Percentiles rank a stretch among this genome's conserved stretches.
Evolutionary conservation across 176 grass and related monocot genomes (phyloP).

Genomic region (Oryza longistaminata): DNA sequence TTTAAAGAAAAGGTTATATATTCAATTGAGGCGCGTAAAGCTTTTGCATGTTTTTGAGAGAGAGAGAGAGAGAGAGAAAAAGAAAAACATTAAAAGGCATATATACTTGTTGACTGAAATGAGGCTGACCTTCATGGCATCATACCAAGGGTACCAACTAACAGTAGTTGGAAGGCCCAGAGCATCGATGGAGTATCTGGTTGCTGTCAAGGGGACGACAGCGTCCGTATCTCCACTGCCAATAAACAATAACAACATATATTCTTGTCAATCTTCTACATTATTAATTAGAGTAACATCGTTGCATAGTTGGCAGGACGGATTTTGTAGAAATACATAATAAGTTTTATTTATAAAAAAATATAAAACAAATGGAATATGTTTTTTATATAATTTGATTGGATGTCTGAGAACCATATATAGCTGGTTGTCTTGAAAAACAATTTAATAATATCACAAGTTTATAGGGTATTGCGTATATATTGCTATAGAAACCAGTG

Average conservation of each 20-base stretch:
- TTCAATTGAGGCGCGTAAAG: background rate
- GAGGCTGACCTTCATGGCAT: conserved; percentile 44
- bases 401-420: no score
- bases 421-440: no score
- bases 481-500: no score
- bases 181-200: conserved; percentile 77
- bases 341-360: background rate
- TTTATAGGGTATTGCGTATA: no score
- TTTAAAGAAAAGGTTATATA: background rate
- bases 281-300: background rate
- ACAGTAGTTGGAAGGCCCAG: conserved; percentile 49
- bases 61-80: no score
- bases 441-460: no score
- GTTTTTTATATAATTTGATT: background rate
- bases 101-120: background rate
- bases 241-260: background rate
- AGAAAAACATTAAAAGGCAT: background rate
- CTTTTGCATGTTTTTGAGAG: no score
- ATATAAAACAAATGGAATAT: background rate
- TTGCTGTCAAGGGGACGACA: conserved; percentile 70
- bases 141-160: conserved; percentile 82
- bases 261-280: background rate
- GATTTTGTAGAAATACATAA: background rate
- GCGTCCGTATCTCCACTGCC: conserved; percentile 78
- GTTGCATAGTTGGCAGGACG: background rate